Evolutionary conservation across 352 stramenopile genomes (phyloP).

Genomic region (Pythium graminicola): DNA sequence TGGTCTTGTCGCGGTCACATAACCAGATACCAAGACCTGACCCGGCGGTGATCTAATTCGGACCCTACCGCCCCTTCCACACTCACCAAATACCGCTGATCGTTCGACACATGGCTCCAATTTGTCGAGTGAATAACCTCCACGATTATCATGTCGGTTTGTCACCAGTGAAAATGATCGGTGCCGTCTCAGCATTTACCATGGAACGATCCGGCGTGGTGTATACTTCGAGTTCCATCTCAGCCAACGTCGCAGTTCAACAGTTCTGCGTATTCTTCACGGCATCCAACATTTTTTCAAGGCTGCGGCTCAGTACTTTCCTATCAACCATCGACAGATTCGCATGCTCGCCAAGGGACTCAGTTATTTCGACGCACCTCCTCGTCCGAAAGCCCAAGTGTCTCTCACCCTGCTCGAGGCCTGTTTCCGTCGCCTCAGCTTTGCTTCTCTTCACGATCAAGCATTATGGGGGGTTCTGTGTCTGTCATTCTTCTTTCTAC

Average conservation of each 20-base stretch:
- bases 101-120: no score
- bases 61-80: not conserved
- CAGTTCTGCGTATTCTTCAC: no score
- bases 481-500: conserved; percentile 14
- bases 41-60: not conserved
- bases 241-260: no score
- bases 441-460: not conserved
- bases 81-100: no score
- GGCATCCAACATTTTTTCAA: no score
- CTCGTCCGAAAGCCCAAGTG: not conserved
- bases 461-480: conserved; percentile 3
- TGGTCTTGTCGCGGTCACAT: not conserved
- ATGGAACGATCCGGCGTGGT: no score
- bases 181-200: no score
- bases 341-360: conserved; percentile 6
- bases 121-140: no score
- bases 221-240: no score
- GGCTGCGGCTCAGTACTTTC: no score
- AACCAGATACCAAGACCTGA: not conserved
- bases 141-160: no score
- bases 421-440: not conserved
- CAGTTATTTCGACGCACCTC: not conserved
- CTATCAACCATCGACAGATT: not conserved
- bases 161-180: no score
- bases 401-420: not conserved